Conservation (phyloP, 768 basidiomycete genomes). For the Termitomyces sp. region DNA sequence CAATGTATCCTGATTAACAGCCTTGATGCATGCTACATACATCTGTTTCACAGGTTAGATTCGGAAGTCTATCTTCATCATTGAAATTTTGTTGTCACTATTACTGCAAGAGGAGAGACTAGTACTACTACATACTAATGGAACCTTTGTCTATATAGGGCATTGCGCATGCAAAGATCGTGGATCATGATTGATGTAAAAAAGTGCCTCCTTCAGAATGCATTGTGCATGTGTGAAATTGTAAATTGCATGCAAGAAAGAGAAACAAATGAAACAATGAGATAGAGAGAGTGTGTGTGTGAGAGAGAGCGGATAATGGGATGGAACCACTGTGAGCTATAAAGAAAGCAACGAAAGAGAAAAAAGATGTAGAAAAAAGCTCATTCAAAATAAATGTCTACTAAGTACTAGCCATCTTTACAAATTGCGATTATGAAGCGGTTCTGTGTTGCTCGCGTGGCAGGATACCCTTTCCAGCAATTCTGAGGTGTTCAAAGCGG, state of each 20-base stretch:
- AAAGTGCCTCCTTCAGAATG: slow-evolving; percentile 75
- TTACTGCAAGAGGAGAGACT: too few relatives aligned
- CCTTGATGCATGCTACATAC: too few relatives aligned
- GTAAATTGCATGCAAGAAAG: slow-evolving; percentile 54
- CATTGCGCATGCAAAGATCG: slow-evolving; percentile 52
- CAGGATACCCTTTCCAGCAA: slow-evolving; percentile 71
- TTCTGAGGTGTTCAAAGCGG: slow-evolving; percentile 80
- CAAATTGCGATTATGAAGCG: slow-evolving; percentile 63
- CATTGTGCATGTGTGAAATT: slow-evolving; percentile 30
- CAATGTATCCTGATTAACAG: too few relatives aligned
- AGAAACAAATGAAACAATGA: slow-evolving; percentile 16
- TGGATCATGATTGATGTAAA: slow-evolving; percentile 40
- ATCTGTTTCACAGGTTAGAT: too few relatives aligned
- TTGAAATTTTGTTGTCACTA: too few relatives aligned
- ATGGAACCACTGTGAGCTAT: background rate
- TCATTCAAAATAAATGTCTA: slow-evolving; percentile 38
- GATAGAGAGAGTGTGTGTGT: background rate
- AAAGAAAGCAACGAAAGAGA: slow-evolving; percentile 9
- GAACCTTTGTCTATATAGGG: slow-evolving; percentile 46
- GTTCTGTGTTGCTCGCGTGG: slow-evolving; percentile 47
- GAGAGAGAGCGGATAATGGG: slow-evolving; percentile 2
- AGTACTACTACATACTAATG: slow-evolving; percentile 15
- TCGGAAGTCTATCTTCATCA: too few relatives aligned
- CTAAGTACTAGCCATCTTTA: slow-evolving; percentile 84
- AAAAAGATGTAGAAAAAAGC: slow-evolving; percentile 19